Evolutionary conservation across 202 grass and related monocot species (phyloP).

Genomic region (Tripidium arundinaceum): DNA sequence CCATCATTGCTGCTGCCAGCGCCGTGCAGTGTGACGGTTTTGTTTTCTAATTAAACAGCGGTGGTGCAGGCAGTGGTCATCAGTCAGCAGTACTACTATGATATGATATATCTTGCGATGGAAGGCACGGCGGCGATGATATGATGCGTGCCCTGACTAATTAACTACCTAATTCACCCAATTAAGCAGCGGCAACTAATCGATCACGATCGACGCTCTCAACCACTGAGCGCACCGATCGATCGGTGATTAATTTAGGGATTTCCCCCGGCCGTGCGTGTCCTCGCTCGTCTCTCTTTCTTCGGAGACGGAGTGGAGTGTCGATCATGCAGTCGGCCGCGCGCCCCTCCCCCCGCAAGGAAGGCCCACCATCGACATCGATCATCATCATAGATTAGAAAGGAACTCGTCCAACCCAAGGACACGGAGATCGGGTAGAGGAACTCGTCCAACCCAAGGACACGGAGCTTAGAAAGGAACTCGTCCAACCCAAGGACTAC

Average conservation of each 20-base stretch:
- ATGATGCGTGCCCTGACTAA: not conserved
- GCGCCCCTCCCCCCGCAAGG: too few relatives aligned
- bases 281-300: too few relatives aligned
- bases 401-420: not conserved
- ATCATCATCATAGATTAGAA: not conserved
- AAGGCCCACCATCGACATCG: not conserved
- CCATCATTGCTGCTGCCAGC: too few relatives aligned
- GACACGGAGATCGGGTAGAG: not conserved
- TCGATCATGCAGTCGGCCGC: not conserved
- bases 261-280: not conserved
- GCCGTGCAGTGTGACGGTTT: too few relatives aligned
- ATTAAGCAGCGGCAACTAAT: not conserved
- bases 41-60: too few relatives aligned
- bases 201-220: not conserved
- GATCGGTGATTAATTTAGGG: not conserved
- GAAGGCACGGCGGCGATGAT: conserved; percentile 21
- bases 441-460: not conserved
- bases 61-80: too few relatives aligned
- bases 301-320: not conserved
- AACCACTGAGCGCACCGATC: not conserved
- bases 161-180: not conserved
- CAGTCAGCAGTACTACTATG: too few relatives aligned
- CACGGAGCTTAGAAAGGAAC: not conserved
- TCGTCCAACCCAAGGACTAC: not conserved
- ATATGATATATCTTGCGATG: too few relatives aligned